A percentile compares a stretch with the other conserved stretches of the same genome.
These are phyloP conservation scores for Geranomyces michiganensis DNA, from an alignment of 192 early-diverging fungal species.

Conservation along the genomic window DNA sequence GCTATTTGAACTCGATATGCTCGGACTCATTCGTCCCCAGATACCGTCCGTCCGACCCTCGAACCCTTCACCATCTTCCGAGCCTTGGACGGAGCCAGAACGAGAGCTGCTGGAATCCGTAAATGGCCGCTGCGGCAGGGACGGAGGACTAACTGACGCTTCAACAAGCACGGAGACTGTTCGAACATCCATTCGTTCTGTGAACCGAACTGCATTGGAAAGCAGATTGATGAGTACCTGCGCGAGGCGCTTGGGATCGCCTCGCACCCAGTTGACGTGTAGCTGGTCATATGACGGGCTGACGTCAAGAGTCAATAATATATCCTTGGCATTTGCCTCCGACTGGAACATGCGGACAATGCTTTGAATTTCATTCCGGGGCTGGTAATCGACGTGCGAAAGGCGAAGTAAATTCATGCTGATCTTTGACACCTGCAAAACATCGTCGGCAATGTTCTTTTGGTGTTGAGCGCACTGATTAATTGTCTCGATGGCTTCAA, in stretches of 20 bases:
- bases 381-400: conserved; percentile 33
- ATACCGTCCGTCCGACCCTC: not conserved
- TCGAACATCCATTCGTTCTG: conserved; percentile 3
- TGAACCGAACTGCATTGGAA: conserved; percentile 16
- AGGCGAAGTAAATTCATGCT: conserved; percentile 45
- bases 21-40: conserved; percentile 2
- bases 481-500: conserved; percentile 41
- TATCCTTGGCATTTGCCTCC: conserved; percentile 34
- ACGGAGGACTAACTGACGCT: not conserved
- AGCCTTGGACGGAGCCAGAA: not conserved
- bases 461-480: conserved; percentile 44
- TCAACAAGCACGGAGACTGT: not conserved
- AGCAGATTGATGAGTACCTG: conserved; percentile 42
- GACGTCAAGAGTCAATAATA: conserved; percentile 46
- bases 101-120: conserved; percentile 4
- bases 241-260: conserved; percentile 52
- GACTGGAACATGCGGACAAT: conserved; percentile 39
- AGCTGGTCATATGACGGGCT: conserved; percentile 41
- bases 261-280: conserved; percentile 48
- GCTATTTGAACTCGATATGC: conserved; percentile 11
- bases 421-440: conserved; percentile 42
- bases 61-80: not conserved
- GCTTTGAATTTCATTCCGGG: conserved; percentile 29
- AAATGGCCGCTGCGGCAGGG: not conserved
- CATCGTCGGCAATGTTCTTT: conserved; percentile 47